Conservation (phyloP, 495 filamentous ascomycete genomes). For the Tuber umbilicatum region DNA sequence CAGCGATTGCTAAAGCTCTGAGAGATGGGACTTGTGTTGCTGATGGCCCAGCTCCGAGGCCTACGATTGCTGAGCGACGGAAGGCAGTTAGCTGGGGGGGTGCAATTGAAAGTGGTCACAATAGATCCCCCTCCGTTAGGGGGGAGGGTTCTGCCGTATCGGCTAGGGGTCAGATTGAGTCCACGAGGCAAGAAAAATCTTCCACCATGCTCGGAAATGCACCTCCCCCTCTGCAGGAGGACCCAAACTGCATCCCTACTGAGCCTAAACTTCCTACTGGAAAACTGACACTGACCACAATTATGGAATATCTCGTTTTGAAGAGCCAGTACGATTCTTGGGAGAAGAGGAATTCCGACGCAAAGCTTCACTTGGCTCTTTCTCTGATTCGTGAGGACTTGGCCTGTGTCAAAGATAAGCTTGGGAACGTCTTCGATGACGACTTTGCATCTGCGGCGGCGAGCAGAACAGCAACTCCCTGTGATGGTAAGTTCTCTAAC, state of each 20-base stretch:
- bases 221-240: background rate
- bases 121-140: background rate
- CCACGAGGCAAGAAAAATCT: background rate
- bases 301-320: background rate
- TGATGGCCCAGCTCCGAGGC: background rate
- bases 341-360: background rate
- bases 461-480: background rate
- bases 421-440: background rate
- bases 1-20: background rate
- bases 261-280: background rate
- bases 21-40: background rate
- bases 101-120: background rate
- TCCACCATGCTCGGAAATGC: background rate
- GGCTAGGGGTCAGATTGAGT: background rate
- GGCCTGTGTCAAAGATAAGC: background rate
- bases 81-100: background rate
- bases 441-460: background rate
- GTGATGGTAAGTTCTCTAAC: background rate
- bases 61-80: background rate
- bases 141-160: background rate
- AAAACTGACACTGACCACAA: background rate
- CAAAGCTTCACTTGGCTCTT: background rate
- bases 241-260: background rate
- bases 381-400: background rate
- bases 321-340: background rate